Percentiles rank a stretch among this genome's conserved stretches.
These are phyloP conservation scores for Jamesozyma lodderae DNA, from an alignment of 805 yeast genomes.

Conservation along the genomic window DNA sequence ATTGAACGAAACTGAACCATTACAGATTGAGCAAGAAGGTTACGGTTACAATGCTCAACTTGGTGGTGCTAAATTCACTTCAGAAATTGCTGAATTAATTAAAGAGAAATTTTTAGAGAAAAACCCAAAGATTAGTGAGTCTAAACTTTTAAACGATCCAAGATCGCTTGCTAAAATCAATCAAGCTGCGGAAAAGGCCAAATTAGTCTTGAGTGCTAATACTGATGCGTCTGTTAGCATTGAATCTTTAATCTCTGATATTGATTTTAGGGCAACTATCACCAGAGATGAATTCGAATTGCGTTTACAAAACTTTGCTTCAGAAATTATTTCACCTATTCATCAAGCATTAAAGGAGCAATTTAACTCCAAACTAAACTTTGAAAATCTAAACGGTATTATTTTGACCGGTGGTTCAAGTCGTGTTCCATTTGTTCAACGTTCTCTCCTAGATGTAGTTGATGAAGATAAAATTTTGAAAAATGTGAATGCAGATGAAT, in stretches of 20 bases:
- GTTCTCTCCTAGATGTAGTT: slow-evolving; percentile 42
- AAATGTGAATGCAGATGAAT: slow-evolving; percentile 91
- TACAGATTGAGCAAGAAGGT: slow-evolving; percentile 56
- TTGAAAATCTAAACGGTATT: slow-evolving; percentile 48
- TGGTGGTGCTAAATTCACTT: slow-evolving; percentile 73
- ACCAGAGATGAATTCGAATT: slow-evolving; percentile 78
- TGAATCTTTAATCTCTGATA: slow-evolving; percentile 65
- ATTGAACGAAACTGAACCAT: slow-evolving; percentile 34
- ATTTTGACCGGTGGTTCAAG: slow-evolving; percentile 86
- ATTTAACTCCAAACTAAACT: slow-evolving; percentile 19
- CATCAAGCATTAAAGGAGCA: slow-evolving; percentile 38
- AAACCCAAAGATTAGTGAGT: slow-evolving; percentile 32
- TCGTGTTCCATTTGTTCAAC: slow-evolving; percentile 81
- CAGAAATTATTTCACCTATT: slow-evolving; percentile 46
- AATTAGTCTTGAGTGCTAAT: slow-evolving; percentile 80
- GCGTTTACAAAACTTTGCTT: slow-evolving; percentile 22
- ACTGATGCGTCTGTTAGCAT: slow-evolving; percentile 65
- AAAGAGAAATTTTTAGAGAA: slow-evolving; percentile 46
- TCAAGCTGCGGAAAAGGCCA: slow-evolving; percentile 84
- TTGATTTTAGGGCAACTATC: slow-evolving; percentile 60
- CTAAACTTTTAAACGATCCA: slow-evolving; percentile 37
- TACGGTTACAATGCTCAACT: slow-evolving; percentile 57
- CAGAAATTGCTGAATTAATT: slow-evolving; percentile 51
- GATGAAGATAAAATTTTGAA: slow-evolving; percentile 60
- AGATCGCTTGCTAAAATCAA: slow-evolving; percentile 59